Evolutionary conservation across 129 eudicot genomes (phyloP), one percentile per base, ranked within the genome.

Genomic region (Artemisia tridentata): DNA sequence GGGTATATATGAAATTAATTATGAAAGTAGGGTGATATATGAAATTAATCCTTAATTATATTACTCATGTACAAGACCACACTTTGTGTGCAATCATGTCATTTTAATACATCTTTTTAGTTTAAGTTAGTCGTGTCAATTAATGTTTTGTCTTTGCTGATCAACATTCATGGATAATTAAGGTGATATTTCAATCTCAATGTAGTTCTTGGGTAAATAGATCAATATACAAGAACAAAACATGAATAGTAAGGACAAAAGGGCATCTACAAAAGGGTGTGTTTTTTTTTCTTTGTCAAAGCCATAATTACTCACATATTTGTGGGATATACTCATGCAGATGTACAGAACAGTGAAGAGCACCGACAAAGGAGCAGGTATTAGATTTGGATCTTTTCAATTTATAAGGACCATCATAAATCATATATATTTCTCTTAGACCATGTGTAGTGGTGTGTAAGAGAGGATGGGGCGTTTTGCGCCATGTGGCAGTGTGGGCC

Each of bases 301-400:
- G 57, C 46, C 25, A 72, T 63, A 4, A 46, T 73, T 18, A 45
- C 46, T 67, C 20, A 41, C 77, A 69, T 62, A 21, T 15, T 68
- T 80, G 61, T 67, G 29, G 81, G 69, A 38, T 75, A 60, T 64
- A 27, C 69, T 72, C 79, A 80, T 88, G 90, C 96, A 91, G 97
- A 91, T 91, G 97, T 88, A 91, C 79, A 88, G 97, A 88, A 91
- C 96, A 72, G 97, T 91, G 86, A 91, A 91, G 93, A 86, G 84
- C 93, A 91, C 97, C 61, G 88, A 86, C 84, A 91, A 86, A 81
- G 85, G 77, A 74, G 67, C 82, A 87, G 96, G 88, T 86, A 78
- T 68, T 74, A 58, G 18, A 46, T 71, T 80, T 85, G 59, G 65
- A 73, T 82, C 47, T 83, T 63, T 66, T 74, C 70, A 27, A 57